Base-by-base conservation (phyloP, 352 stramenopile genomes). In the Pythium myriotylum region DNA sequence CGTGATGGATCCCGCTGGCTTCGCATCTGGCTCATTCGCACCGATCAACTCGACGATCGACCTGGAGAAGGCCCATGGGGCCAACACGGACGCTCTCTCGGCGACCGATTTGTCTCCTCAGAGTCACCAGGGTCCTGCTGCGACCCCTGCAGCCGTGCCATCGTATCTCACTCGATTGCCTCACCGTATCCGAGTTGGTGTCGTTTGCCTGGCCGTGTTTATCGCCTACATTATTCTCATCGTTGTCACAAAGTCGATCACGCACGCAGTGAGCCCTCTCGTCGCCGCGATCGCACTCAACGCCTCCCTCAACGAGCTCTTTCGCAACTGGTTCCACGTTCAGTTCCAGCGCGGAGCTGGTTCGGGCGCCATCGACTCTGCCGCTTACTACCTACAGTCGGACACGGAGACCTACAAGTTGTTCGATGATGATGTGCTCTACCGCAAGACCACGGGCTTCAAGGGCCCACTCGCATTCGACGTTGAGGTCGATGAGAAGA, bases 381-480 rank as follows among this genome's bases (percentile, higher is more conserved):
- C 52, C 1, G 23, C 14, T 3, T 29, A 63, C 17, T 84, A 76
- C 48, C 64, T 88, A 27, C 50, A 76, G 47, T 59, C 54, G 0
- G 54, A 62, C 1, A 88, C 74, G 0, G 79, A 88, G 47, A 48
- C 70, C 4, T 86, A 76, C 65, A 67, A 67, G 13, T 59, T 82
- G 1, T 79, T 79, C 46, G 19, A 52, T 1, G 19, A 71, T 29
- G 40, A 84, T 9, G 67, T 70, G 17, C 64, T 88, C 0, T 88
- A 77, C 41, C 62, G 67, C 43, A 49, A 47, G 19, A 57, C 67
- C 1, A 74, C 48, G 0, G 77, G 70, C 0, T 86, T 84, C 60
- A 60, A 76, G 2, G 77, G 74, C 10, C 40, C 73, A 13, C 46
- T 74, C 3, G 66, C 74, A 6, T 84, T 86, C 22, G 43, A 86